Evolutionary conservation across 169 alveolate genomes (phyloP).

Genomic region (Theileria annulata): DNA sequence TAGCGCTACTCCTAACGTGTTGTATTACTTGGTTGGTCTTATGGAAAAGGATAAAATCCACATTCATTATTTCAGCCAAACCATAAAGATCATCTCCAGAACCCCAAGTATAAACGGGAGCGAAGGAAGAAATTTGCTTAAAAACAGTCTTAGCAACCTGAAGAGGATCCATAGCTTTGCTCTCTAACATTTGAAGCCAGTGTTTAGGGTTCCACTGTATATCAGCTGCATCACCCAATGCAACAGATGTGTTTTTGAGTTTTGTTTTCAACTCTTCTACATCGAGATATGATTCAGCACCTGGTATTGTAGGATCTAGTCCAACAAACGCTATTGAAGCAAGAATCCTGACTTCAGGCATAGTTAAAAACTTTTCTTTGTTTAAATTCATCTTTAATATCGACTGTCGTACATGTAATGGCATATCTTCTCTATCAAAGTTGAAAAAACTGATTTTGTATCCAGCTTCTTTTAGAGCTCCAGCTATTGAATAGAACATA

Average conservation of each 20-base stretch:
- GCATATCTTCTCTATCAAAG: not conserved
- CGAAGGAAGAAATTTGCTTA: slow-evolving; percentile 3
- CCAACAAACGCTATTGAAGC: slow-evolving; percentile 54
- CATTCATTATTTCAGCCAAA: slow-evolving; percentile 21
- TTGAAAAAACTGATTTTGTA: slow-evolving; percentile 7
- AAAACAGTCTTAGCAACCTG: slow-evolving; percentile 34
- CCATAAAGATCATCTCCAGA: slow-evolving; percentile 46
- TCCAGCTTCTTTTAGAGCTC: slow-evolving; percentile 31
- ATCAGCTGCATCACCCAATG: slow-evolving; percentile 13
- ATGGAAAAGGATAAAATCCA: slow-evolving; percentile 41
- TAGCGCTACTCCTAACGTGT: slow-evolving; percentile 10
- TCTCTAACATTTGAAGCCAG: slow-evolving; percentile 7
- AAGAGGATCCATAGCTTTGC: slow-evolving; percentile 14
- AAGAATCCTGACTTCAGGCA: slow-evolving; percentile 35
- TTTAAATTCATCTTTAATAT: slow-evolving; percentile 10
- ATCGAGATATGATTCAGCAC: slow-evolving; percentile 39
- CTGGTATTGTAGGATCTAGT: slow-evolving; percentile 40
- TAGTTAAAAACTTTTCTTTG: slow-evolving; percentile 23
- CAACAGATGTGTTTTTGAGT: slow-evolving; percentile 16
- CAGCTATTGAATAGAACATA: slow-evolving; percentile 41
- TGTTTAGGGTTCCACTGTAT: slow-evolving; percentile 41
- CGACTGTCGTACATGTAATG: slow-evolving; percentile 26
- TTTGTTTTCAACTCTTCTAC: slow-evolving; percentile 12
- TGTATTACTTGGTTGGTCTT: slow-evolving; percentile 12
- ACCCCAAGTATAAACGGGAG: slow-evolving; percentile 51